Conservation (phyloP, 2,329 filamentous ascomycete genomes). For the Corniculantispora saksenae region DNA sequence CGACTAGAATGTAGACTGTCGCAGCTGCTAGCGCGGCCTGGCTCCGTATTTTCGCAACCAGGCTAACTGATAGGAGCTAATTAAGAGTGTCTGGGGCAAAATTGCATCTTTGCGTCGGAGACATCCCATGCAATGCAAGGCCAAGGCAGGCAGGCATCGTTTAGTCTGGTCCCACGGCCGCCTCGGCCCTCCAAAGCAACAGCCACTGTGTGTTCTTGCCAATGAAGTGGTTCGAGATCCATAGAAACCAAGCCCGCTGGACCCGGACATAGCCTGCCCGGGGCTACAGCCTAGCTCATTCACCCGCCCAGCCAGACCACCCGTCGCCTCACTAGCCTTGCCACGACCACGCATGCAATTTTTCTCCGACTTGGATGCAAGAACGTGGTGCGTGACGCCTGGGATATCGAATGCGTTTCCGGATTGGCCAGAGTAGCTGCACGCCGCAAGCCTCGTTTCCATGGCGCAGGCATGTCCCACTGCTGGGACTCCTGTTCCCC, state of each 20-base stretch:
- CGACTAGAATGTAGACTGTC: neutral
- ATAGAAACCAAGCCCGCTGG: neutral
- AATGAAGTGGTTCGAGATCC: neutral
- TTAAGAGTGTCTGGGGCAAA: neutral
- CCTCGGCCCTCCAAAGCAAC: neutral
- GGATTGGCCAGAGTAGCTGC: constrained; percentile 3
- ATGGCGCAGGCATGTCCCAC: constrained; percentile 10
- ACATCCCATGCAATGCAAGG: neutral
- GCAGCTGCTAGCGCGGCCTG: neutral
- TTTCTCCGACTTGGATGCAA: constrained; percentile 1
- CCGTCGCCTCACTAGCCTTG: constrained; percentile 1
- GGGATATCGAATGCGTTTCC: neutral
- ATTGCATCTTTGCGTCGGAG: neutral
- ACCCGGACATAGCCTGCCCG: neutral
- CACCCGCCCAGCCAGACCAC: neutral
- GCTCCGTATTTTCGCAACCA: neutral
- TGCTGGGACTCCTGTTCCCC: neutral
- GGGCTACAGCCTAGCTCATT: neutral
- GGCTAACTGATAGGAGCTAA: neutral
- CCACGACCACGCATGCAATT: neutral
- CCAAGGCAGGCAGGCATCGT: neutral
- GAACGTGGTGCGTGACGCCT: neutral
- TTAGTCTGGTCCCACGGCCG: neutral
- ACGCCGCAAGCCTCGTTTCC: constrained; percentile 6
- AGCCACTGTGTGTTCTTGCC: neutral